Percentiles rank a stretch among this genome's conserved stretches.
Conservation (phyloP, 2,329 filamentous ascomycete genomes). For the Cladophialophora yegresii region DNA sequence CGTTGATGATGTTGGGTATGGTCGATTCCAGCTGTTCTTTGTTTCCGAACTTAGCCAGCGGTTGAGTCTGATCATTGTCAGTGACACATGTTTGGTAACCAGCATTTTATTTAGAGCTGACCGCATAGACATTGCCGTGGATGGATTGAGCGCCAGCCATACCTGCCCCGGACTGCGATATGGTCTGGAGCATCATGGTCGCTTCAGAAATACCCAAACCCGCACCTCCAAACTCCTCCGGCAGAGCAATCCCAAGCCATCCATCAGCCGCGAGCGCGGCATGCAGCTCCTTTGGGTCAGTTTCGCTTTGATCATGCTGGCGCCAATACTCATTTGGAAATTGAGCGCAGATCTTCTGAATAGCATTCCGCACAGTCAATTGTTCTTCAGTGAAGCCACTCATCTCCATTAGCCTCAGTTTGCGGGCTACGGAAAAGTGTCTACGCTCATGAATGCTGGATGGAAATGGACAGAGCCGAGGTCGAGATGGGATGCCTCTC, state of each 20-base stretch:
- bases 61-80: slow-evolving; percentile 14
- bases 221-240: slow-evolving; percentile 71
- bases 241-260: slow-evolving; percentile 79
- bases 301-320: slow-evolving; percentile 67
- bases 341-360: slow-evolving; percentile 66
- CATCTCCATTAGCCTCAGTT: slow-evolving; percentile 63
- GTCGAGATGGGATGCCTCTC: slow-evolving; percentile 11
- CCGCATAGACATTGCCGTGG: slow-evolving; percentile 68
- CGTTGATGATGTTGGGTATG: slow-evolving; percentile 70
- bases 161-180: slow-evolving; percentile 74
- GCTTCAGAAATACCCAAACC: slow-evolving; percentile 76
- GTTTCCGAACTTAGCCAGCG: slow-evolving; percentile 66
- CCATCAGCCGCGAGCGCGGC: slow-evolving; percentile 71
- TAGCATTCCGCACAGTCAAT: slow-evolving; percentile 69
- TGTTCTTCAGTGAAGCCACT: slow-evolving; percentile 73
- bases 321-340: slow-evolving; percentile 79
- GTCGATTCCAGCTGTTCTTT: slow-evolving; percentile 63
- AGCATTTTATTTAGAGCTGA: background rate
- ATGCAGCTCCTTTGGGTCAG: slow-evolving; percentile 75
- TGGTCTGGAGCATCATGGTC: slow-evolving; percentile 84
- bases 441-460: slow-evolving; percentile 8
- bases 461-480: slow-evolving; percentile 22
- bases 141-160: slow-evolving; percentile 70
- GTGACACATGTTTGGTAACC: background rate
- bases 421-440: slow-evolving; percentile 22